Conservation (phyloP, 495 filamentous ascomycete genomes). For the Talaromyces trachyspermus region DNA sequence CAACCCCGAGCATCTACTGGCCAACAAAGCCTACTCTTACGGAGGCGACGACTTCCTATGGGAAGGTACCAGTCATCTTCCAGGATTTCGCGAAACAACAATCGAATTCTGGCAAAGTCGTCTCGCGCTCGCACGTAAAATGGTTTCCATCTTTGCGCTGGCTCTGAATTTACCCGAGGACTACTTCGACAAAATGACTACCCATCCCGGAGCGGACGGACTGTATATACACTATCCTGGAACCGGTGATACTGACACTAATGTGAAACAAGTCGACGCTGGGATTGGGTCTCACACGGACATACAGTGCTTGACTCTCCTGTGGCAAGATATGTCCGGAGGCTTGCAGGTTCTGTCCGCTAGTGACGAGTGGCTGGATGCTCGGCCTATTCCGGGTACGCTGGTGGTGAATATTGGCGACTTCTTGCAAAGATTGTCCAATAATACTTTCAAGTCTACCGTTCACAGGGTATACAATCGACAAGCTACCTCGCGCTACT, state of each 20-base stretch:
- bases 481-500: constrained; percentile 38
- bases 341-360: constrained; percentile 47
- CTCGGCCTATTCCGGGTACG: constrained; percentile 46
- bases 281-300: constrained; percentile 53
- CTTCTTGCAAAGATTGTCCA: constrained; percentile 55
- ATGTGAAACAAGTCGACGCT: constrained; percentile 27
- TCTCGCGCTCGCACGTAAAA: constrained; percentile 37
- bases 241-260: constrained; percentile 22
- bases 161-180: constrained; percentile 39
- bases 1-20: constrained; percentile 21
- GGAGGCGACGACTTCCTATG: constrained; percentile 39
- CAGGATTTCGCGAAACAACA: constrained; percentile 37
- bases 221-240: constrained; percentile 46
- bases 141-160: constrained; percentile 43
- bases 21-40: constrained; percentile 29
- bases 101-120: constrained; percentile 41
- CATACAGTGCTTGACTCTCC: constrained; percentile 49
- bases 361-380: constrained; percentile 49
- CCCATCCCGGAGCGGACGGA: constrained; percentile 42
- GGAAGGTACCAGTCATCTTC: constrained; percentile 40
- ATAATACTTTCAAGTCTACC: constrained; percentile 52
- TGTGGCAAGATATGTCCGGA: constrained; percentile 47
- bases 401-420: constrained; percentile 63
- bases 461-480: constrained; percentile 51
- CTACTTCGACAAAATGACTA: constrained; percentile 45